Conservation (phyloP, 2,329 filamentous ascomycete species). For the Colletotrichum plurivorum region DNA sequence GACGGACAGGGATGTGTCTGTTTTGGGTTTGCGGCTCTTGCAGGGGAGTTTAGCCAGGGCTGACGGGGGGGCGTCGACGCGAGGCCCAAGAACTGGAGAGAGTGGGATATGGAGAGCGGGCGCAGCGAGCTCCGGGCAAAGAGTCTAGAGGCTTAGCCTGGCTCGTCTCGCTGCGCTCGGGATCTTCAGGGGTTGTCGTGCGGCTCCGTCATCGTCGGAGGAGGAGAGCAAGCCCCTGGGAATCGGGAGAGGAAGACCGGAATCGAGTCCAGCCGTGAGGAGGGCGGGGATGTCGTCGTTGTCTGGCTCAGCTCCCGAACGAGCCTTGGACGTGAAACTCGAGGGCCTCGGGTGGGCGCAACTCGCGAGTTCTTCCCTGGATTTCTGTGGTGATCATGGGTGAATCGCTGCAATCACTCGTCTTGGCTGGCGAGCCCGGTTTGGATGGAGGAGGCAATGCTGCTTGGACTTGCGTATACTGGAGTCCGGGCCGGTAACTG, state of each 20-base stretch:
- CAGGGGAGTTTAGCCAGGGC: constrained; percentile 36
- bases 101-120: background rate
- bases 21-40: constrained; percentile 40
- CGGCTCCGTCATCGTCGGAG: background rate
- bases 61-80: background rate
- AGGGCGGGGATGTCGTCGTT: background rate
- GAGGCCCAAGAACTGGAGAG: background rate
- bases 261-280: constrained; percentile 25
- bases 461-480: background rate
- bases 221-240: background rate
- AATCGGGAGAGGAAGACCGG: constrained; percentile 26
- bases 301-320: constrained; percentile 1
- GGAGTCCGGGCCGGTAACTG: background rate
- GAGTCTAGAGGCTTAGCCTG: constrained; percentile 18
- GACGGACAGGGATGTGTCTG: constrained; percentile 18
- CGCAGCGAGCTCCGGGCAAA: background rate
- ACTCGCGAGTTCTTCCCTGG: background rate
- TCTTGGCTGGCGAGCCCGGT: background rate
- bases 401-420: background rate
- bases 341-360: constrained; percentile 3
- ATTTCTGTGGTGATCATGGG: constrained; percentile 16
- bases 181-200: constrained; percentile 18
- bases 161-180: background rate
- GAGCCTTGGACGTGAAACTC: constrained; percentile 25
- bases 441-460: background rate